Evolutionary conservation across 495 filamentous ascomycete species (phyloP).

Genomic region (Paragyromitra xinjiangensis): DNA sequence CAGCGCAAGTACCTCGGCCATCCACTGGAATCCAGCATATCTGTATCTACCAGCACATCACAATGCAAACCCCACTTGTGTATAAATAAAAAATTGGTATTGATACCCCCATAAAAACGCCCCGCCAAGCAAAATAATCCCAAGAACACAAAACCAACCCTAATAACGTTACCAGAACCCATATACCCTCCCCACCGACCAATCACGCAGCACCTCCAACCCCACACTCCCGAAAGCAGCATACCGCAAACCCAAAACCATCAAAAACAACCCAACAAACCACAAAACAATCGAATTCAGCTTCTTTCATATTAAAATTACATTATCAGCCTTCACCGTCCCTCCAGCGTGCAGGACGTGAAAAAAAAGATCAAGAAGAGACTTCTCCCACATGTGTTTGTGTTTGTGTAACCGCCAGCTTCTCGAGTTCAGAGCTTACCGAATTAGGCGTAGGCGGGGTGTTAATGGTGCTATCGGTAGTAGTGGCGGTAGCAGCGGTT

Average conservation of each 20-base stretch:
- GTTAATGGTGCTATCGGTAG: not conserved
- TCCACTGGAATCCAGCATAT: too few relatives aligned
- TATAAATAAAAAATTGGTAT: not conserved
- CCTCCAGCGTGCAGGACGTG: not conserved
- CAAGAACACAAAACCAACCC: not conserved
- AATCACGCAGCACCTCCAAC: not conserved
- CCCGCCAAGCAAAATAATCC: not conserved
- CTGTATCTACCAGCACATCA: not conserved
- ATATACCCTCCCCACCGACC: not conserved
- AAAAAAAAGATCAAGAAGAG: not conserved
- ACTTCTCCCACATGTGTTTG: constrained; percentile 12
- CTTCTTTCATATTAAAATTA: not conserved
- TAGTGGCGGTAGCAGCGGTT: not conserved
- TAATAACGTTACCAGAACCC: not conserved
- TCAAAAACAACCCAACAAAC: constrained; percentile 3
- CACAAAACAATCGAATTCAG: constrained; percentile 1
- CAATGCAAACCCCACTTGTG: not conserved
- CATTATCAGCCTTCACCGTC: not conserved
- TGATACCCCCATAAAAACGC: constrained; percentile 3
- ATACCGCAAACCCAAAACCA: not conserved
- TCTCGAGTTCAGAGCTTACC: not conserved
- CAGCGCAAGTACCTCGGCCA: too few relatives aligned
- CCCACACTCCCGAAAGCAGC: not conserved
- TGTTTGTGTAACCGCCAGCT: not conserved
- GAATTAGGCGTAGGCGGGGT: not conserved